These are phyloP conservation scores for Penicillium waksmanii DNA, from an alignment of 495 filamentous ascomycete genomes.

Conservation along the genomic window DNA sequence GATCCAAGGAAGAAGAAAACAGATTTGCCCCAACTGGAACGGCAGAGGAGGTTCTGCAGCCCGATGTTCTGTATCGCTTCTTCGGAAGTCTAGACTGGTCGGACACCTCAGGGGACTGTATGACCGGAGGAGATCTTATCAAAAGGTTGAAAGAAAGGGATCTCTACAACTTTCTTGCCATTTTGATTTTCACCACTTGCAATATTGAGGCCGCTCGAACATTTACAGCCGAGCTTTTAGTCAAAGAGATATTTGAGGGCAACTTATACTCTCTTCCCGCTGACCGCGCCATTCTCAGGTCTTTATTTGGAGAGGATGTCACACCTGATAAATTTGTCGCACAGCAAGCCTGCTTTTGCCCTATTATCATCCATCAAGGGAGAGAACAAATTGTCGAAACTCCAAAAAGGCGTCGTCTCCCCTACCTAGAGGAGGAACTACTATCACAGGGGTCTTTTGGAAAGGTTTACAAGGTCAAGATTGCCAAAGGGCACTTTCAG, in stretches of 20 bases:
- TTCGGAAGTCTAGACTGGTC: constrained; percentile 10
- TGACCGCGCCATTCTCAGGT: constrained; percentile 15
- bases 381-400: constrained; percentile 24
- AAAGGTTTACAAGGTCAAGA: constrained; percentile 34
- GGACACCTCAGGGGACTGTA: no score
- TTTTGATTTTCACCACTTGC: constrained; percentile 33
- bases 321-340: constrained; percentile 31
- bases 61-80: constrained; percentile 25
- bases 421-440: constrained; percentile 33
- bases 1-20: constrained; percentile 19
- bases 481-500: constrained; percentile 39
- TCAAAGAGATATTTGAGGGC: constrained; percentile 18
- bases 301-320: constrained; percentile 28
- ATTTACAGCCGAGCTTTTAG: constrained; percentile 30
- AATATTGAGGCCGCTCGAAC: constrained; percentile 31
- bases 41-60: constrained; percentile 26
- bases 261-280: constrained; percentile 13
- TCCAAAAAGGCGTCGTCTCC: constrained; percentile 31
- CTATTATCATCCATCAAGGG: constrained; percentile 32
- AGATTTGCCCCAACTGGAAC: constrained; percentile 35
- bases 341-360: constrained; percentile 38
- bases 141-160: constrained; percentile 23
- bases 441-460: constrained; percentile 30
- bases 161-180: constrained; percentile 34
- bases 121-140: constrained; percentile 14